These are phyloP conservation scores for Tolypocladium inflatum DNA, from an alignment of 2,329 filamentous ascomycete species.

Conservation along the genomic window DNA sequence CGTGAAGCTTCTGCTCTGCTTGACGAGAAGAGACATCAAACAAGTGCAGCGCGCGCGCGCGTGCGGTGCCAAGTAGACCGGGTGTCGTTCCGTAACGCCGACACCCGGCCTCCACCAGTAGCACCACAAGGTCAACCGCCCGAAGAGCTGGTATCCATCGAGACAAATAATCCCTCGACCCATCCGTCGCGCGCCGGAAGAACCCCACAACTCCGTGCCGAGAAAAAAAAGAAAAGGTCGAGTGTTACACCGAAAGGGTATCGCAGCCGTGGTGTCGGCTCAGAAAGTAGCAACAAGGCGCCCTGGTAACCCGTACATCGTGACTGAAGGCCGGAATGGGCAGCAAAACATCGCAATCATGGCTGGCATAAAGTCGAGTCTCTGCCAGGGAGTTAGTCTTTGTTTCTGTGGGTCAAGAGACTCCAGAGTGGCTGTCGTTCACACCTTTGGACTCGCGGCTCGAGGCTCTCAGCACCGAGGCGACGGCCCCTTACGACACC, in stretches of 20 bases:
- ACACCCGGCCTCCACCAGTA: not conserved
- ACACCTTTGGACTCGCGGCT: not conserved
- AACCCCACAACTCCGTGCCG: not conserved
- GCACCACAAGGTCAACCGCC: not conserved
- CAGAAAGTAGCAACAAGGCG: not conserved
- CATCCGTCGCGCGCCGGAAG: not conserved
- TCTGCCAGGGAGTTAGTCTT: not conserved
- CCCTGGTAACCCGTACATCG: not conserved
- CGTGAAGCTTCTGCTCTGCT: not conserved
- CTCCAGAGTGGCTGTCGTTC: too few species aligned
- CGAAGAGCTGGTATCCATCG: not conserved
- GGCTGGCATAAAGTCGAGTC: not conserved
- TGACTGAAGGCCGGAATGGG: not conserved
- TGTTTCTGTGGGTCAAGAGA: not conserved
- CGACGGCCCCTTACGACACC: conserved; percentile 15
- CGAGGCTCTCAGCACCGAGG: not conserved
- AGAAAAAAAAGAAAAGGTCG: not conserved
- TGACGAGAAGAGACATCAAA: too few species aligned
- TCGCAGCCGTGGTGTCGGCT: conserved; percentile 11
- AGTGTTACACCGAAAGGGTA: not conserved
- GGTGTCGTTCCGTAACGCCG: not conserved
- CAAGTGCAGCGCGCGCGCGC: not conserved
- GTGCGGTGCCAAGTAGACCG: not conserved
- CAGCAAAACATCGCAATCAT: not conserved
- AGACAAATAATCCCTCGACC: not conserved